These are phyloP conservation scores for Roridomyces roridus DNA, from an alignment of 768 basidiomycete species.

Conservation along the genomic window DNA sequence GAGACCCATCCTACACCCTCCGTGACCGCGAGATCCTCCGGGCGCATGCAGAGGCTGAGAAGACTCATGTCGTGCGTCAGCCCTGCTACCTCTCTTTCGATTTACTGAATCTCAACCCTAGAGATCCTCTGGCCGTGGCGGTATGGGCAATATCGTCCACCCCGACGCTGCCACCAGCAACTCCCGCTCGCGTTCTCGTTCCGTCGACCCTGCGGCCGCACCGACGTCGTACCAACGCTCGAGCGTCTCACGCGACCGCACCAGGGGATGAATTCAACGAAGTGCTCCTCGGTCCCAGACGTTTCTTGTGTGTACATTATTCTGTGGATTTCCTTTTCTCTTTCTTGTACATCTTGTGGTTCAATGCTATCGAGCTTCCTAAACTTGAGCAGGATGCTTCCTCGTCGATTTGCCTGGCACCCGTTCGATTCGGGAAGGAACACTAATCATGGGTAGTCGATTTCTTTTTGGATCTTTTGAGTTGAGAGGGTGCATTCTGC, in stretches of 20 bases:
- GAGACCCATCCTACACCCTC: conserved; percentile 7
- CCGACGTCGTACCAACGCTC: background rate
- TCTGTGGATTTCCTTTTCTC: too few species aligned
- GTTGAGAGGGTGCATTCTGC: too few species aligned
- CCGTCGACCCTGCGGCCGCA: conserved; percentile 4
- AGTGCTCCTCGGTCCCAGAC: too few species aligned
- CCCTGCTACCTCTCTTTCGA: background rate
- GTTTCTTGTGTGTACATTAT: too few species aligned
- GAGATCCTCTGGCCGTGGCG: conserved; percentile 20
- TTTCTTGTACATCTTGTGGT: too few species aligned
- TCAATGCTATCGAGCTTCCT: too few species aligned
- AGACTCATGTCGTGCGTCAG: background rate
- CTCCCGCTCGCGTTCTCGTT: conserved; percentile 13
- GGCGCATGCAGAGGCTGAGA: conserved; percentile 10
- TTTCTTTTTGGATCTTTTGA: too few species aligned
- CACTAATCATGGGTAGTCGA: too few species aligned
- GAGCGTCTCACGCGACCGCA: background rate
- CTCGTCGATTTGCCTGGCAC: too few species aligned
- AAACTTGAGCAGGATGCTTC: too few species aligned
- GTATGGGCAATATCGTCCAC: conserved; percentile 14
- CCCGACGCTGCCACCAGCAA: conserved; percentile 25
- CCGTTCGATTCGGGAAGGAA: too few species aligned
- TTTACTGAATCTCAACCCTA: background rate
- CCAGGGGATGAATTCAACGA: too few species aligned
- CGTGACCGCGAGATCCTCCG: conserved; percentile 18